Evolutionary conservation across 148 eudicot genomes (phyloP).

Genomic region (Selenicereus undatus): DNA sequence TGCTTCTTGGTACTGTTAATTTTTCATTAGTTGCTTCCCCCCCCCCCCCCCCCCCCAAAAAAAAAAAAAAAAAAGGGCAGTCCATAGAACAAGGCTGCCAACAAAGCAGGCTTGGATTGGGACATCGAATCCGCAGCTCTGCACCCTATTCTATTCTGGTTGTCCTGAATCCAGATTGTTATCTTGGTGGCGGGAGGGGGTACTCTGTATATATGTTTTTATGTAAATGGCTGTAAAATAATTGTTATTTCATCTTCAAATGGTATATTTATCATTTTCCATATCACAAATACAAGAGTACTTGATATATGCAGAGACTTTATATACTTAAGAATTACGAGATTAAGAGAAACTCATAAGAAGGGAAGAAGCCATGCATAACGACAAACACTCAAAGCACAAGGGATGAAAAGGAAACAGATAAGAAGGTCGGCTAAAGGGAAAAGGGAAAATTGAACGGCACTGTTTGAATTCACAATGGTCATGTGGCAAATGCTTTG

Average conservation of each 20-base stretch:
- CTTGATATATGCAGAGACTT: no score
- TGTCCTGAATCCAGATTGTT: background rate
- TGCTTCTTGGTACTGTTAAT: constrained; percentile 67
- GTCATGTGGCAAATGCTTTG: background rate
- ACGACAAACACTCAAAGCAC: background rate
- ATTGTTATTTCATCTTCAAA: no score
- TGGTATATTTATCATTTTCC: background rate
- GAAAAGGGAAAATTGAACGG: background rate
- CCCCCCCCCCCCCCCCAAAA: background rate
- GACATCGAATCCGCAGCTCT: background rate
- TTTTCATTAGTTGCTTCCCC: constrained; percentile 2
- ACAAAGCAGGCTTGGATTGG: background rate
- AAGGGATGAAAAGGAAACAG: background rate
- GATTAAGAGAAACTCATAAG: background rate
- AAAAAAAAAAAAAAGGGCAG: background rate
- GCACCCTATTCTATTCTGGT: background rate
- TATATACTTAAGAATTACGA: background rate
- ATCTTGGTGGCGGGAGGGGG: no score
- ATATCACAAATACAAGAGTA: background rate
- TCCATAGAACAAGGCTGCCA: background rate
- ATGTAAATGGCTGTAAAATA: background rate
- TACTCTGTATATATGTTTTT: no score
- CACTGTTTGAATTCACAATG: background rate
- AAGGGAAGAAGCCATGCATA: background rate
- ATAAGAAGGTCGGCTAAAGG: background rate